These are phyloP conservation scores for Lophium mytilinum DNA, from an alignment of 495 filamentous ascomycete genomes.

Conservation along the genomic window DNA sequence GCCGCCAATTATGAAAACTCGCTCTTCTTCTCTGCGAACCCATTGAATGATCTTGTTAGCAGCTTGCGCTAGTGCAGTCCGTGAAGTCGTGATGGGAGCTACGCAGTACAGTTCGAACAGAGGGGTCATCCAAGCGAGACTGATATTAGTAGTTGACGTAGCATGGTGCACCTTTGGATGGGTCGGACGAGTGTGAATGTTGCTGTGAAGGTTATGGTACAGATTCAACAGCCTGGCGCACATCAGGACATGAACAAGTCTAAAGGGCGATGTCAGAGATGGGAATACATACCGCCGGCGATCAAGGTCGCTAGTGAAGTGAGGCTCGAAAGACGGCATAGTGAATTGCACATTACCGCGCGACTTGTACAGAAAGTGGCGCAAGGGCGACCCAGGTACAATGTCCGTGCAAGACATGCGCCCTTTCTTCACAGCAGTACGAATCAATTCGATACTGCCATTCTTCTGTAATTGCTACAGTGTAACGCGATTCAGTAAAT, in stretches of 20 bases:
- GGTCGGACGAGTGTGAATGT: slow-evolving; percentile 71
- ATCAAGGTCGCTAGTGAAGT: slow-evolving; percentile 56
- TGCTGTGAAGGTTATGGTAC: slow-evolving; percentile 76
- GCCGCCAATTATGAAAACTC: slow-evolving; percentile 90
- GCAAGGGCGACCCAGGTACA: slow-evolving; percentile 66
- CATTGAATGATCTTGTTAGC: slow-evolving; percentile 83
- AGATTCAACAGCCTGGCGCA: slow-evolving; percentile 60
- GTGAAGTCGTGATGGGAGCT: slow-evolving; percentile 66
- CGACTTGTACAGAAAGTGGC: slow-evolving; percentile 93
- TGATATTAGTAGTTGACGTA: slow-evolving; percentile 61
- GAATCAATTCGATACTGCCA: slow-evolving; percentile 66
- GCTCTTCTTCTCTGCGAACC: slow-evolving; percentile 83
- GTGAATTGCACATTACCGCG: slow-evolving; percentile 88
- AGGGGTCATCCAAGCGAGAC: slow-evolving; percentile 84
- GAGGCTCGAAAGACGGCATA: slow-evolving; percentile 73
- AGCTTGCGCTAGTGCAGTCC: slow-evolving; percentile 72
- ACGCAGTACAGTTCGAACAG: slow-evolving; percentile 91
- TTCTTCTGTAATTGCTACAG: slow-evolving; percentile 60
- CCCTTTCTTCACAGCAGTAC: slow-evolving; percentile 59
- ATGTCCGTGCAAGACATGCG: slow-evolving; percentile 65
- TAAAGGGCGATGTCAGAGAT: slow-evolving; percentile 3
- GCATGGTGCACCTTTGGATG: slow-evolving; percentile 81
- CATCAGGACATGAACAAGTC: neutral
- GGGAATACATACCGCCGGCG: slow-evolving; percentile 48
- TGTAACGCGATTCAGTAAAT: slow-evolving; percentile 1